Evolutionary conservation across 345 rosid genomes (phyloP).

Genomic region (Psidium friedrichsthalianum): DNA sequence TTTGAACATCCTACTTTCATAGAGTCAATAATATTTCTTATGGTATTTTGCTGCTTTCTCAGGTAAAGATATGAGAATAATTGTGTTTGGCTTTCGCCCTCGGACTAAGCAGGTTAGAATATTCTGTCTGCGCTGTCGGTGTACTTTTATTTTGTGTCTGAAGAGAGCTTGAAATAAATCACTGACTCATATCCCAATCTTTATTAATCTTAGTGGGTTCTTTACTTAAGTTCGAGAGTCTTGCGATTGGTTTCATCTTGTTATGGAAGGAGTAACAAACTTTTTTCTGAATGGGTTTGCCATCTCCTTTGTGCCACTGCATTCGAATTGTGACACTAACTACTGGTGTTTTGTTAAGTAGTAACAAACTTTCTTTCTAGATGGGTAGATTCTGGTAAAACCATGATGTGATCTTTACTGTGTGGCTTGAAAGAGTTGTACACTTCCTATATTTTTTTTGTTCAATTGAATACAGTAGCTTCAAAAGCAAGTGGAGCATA

Average conservation of each 20-base stretch:
- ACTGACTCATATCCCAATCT: not conserved
- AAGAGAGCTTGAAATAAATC: not conserved
- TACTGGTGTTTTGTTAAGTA: not conserved
- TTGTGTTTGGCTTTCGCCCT: constrained; percentile 91
- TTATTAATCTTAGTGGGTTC: not conserved
- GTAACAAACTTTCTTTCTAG: not conserved
- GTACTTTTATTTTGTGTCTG: not conserved
- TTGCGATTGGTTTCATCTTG: not conserved
- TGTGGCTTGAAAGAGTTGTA: not conserved
- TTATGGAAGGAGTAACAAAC: not conserved
- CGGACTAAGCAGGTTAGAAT: constrained; percentile 66
- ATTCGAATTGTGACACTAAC: not conserved
- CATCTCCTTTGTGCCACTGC: not conserved
- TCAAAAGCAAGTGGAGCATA: not conserved
- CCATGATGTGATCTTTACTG: not conserved
- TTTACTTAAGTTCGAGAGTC: not conserved
- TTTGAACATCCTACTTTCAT: not conserved
- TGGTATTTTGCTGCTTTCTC: constrained; percentile 7
- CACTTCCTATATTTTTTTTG: not conserved
- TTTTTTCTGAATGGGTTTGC: not conserved
- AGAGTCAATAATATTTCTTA: not conserved
- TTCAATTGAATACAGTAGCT: not conserved
- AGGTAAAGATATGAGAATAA: constrained; percentile 97
- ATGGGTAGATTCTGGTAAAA: not conserved
- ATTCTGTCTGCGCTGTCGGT: not conserved